Evolutionary conservation across 1,284 basidiomycete species (phyloP).

Genomic region (Erythrobasidium hasegawianum): DNA sequence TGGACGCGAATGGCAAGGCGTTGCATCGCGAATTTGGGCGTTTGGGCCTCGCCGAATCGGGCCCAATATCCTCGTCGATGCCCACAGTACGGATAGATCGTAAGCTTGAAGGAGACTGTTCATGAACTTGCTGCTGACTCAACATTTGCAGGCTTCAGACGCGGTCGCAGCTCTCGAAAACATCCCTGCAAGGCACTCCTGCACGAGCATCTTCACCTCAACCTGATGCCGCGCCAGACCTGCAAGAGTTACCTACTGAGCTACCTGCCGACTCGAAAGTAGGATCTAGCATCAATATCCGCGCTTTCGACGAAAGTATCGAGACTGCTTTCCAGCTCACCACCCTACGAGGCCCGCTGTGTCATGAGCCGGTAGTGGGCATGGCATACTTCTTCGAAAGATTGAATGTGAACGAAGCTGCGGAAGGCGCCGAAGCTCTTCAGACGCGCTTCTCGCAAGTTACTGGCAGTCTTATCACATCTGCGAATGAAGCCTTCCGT

Average conservation of each 20-base stretch:
- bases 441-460: slow-evolving; percentile 63
- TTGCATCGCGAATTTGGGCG: slow-evolving; percentile 75
- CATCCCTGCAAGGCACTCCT: slow-evolving; percentile 9
- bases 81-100: slow-evolving; percentile 48
- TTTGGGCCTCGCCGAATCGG: slow-evolving; percentile 88
- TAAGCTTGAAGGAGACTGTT: slow-evolving; percentile 34
- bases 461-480: slow-evolving; percentile 82
- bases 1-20: slow-evolving; percentile 75
- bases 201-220: slow-evolving; percentile 13
- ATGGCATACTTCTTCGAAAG: slow-evolving; percentile 85
- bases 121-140: neutral
- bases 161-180: slow-evolving; percentile 36
- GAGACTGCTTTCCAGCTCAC: slow-evolving; percentile 95
- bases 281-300: slow-evolving; percentile 39
- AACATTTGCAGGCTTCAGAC: slow-evolving; percentile 35
- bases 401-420: slow-evolving; percentile 57
- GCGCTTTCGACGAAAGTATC: slow-evolving; percentile 73
- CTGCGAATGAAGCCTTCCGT: slow-evolving; percentile 81
- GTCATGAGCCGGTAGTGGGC: slow-evolving; percentile 90
- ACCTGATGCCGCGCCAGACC: neutral
- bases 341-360: slow-evolving; percentile 87
- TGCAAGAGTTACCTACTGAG: slow-evolving; percentile 6
- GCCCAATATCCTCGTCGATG: slow-evolving; percentile 79
- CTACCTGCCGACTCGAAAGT: neutral
- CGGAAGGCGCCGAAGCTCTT: slow-evolving; percentile 53